A percentile compares a stretch with the other conserved stretches of the same genome.
Evolutionary conservation across 345 rosid species (phyloP).

Genomic region (Dimocarpus longan): DNA sequence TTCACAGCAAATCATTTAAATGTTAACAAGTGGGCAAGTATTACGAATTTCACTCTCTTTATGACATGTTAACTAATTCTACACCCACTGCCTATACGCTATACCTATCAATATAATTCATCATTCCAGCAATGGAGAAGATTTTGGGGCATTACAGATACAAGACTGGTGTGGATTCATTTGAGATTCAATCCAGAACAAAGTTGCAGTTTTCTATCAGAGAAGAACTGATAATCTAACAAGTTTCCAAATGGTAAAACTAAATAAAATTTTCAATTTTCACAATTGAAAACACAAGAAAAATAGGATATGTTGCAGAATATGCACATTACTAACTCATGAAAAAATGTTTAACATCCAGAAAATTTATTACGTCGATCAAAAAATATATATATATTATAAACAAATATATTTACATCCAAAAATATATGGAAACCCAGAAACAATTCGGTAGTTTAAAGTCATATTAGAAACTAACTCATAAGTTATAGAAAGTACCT

Average conservation of each 20-base stretch:
- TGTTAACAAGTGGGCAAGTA: background rate
- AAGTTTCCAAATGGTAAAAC: background rate
- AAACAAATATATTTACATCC: background rate
- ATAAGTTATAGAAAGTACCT: conserved; percentile 46
- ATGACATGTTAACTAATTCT: background rate
- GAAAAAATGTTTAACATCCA: background rate
- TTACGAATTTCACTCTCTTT: background rate
- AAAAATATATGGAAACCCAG: background rate
- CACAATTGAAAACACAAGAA: background rate
- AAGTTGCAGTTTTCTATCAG: background rate
- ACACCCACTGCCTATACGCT: background rate
- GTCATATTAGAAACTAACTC: background rate
- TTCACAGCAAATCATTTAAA: background rate
- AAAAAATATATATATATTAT: background rate
- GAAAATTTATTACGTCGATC: background rate
- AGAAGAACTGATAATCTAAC: background rate
- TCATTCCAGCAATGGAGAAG: background rate
- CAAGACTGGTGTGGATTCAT: background rate
- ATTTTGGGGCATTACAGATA: no score
- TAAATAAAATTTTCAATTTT: background rate
- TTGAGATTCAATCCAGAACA: background rate
- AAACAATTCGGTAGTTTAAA: background rate
- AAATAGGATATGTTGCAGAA: background rate
- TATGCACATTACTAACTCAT: background rate
- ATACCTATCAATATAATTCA: background rate